Conservation (phyloP, 2,329 filamentous ascomycete species). For the Corynespora cassiicola region DNA sequence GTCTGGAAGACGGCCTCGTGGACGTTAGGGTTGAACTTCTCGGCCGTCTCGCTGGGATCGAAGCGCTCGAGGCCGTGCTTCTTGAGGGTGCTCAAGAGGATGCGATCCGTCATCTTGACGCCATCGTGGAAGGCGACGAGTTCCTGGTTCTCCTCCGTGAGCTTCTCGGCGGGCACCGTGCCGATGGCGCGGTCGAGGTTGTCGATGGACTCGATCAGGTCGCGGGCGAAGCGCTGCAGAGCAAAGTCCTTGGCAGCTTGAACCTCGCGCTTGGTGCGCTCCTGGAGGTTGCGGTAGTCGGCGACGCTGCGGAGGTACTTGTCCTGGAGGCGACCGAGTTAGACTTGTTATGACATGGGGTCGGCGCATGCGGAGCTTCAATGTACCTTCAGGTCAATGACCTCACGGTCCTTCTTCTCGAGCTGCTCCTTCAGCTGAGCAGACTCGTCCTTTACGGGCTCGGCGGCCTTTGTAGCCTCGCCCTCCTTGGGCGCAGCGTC, state of each 20-base stretch:
- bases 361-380: constrained; percentile 1
- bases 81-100: constrained; percentile 85
- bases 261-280: constrained; percentile 89
- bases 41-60: constrained; percentile 71
- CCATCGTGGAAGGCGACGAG: constrained; percentile 83
- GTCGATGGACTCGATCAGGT: constrained; percentile 93
- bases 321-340: constrained; percentile 68
- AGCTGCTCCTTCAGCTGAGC: constrained; percentile 66
- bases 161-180: constrained; percentile 78
- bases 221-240: constrained; percentile 91
- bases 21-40: constrained; percentile 94
- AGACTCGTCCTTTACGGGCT: constrained; percentile 36
- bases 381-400: constrained; percentile 82
- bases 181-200: constrained; percentile 93
- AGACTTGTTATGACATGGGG: neutral
- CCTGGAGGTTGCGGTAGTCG: constrained; percentile 97
- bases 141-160: constrained; percentile 72
- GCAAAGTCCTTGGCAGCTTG: constrained; percentile 89
- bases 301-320: constrained; percentile 92
- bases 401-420: constrained; percentile 75
- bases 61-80: constrained; percentile 95
- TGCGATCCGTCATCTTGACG: constrained; percentile 91
- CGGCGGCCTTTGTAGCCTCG: constrained; percentile 55
- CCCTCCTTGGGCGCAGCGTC: constrained; percentile 52
- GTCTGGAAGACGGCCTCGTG: constrained; percentile 98